A percentile compares a stretch with the other conserved stretches of the same genome.
These are phyloP conservation scores for Triticum urartu DNA, from an alignment of 176 grass and related monocot genomes.

Conservation along the genomic window DNA sequence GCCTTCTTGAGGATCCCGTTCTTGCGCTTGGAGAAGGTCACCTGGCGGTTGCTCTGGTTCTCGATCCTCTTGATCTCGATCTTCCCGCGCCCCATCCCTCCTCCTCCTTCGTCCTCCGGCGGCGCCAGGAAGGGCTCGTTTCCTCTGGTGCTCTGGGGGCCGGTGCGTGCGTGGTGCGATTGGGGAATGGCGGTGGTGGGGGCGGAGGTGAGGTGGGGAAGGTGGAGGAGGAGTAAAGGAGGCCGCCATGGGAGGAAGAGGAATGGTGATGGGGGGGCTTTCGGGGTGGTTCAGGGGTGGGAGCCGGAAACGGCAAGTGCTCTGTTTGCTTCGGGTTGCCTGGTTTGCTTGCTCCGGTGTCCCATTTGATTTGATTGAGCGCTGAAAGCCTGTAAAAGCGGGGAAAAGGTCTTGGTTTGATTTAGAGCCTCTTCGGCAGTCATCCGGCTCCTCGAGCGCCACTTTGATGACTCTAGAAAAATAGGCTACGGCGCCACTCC, in stretches of 20 bases:
- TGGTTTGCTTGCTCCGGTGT: background rate
- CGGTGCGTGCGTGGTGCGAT: slow-evolving; percentile 20
- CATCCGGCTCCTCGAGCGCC: too few relatives aligned
- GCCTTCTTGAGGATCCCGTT: slow-evolving; percentile 98
- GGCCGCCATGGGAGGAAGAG: slow-evolving; percentile 58
- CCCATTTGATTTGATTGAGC: slow-evolving; percentile 16
- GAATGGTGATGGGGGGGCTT: slow-evolving; percentile 64
- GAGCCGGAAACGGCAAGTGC: slow-evolving; percentile 61
- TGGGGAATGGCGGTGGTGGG: slow-evolving; percentile 21
- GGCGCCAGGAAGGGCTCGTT: background rate
- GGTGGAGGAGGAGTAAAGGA: slow-evolving; percentile 36
- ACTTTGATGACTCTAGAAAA: too few relatives aligned
- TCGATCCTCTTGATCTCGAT: slow-evolving; percentile 99
- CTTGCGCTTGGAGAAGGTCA: slow-evolving; percentile 86
- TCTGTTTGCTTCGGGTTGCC: slow-evolving; percentile 8
- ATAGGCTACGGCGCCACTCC: too few relatives aligned
- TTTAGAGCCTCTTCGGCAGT: too few relatives aligned
- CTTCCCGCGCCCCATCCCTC: slow-evolving; percentile 85
- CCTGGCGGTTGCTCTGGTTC: slow-evolving; percentile 90
- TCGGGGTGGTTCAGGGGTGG: slow-evolving; percentile 52
- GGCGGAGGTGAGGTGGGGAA: background rate
- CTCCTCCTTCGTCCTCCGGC: background rate
- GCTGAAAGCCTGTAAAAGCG: too few relatives aligned
- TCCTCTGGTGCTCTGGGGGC: slow-evolving; percentile 23
- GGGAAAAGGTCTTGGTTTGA: too few relatives aligned